These are phyloP conservation scores for Martiniozyma asiatica DNA, from an alignment of 1,139 yeast species.

Conservation along the genomic window DNA sequence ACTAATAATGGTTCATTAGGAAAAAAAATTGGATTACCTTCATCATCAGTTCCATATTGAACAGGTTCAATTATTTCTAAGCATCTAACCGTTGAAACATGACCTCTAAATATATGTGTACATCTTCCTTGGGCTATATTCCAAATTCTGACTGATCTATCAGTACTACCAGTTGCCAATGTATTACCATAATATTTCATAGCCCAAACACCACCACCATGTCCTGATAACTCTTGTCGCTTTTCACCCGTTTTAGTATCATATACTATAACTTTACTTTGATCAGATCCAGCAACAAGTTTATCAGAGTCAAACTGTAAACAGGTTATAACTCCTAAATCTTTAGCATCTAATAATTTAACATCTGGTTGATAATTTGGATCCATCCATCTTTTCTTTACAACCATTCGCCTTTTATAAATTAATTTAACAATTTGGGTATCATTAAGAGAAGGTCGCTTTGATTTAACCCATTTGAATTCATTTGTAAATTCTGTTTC, in stretches of 20 bases:
- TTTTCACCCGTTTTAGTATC: slow-evolving; percentile 64
- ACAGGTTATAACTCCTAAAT: slow-evolving; percentile 82
- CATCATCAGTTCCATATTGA: slow-evolving; percentile 43
- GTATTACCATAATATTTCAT: slow-evolving; percentile 77
- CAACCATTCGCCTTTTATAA: slow-evolving; percentile 54
- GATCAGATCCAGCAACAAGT: slow-evolving; percentile 90
- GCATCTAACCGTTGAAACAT: slow-evolving; percentile 86
- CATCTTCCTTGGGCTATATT: slow-evolving; percentile 63
- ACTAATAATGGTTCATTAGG: slow-evolving; percentile 59
- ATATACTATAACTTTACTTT: slow-evolving; percentile 68
- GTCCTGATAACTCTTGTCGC: slow-evolving; percentile 66
- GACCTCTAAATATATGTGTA: slow-evolving; percentile 82
- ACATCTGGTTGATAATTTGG: slow-evolving; percentile 59
- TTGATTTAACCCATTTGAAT: slow-evolving; percentile 20
- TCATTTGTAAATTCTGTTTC: slow-evolving; percentile 25
- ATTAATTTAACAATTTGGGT: slow-evolving; percentile 31
- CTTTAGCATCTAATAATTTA: slow-evolving; percentile 62
- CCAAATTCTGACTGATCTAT: slow-evolving; percentile 87
- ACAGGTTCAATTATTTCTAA: slow-evolving; percentile 70
- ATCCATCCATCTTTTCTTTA: slow-evolving; percentile 73
- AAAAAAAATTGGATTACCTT: slow-evolving; percentile 51
- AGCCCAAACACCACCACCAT: slow-evolving; percentile 99
- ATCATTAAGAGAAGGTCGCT: slow-evolving; percentile 6
- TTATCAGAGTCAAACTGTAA: slow-evolving; percentile 86
- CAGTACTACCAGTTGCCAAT: slow-evolving; percentile 84